Percentiles rank a stretch among this genome's conserved stretches.
These are phyloP conservation scores for Claviceps sp. DNA, from an alignment of 2,329 filamentous ascomycete genomes.

Conservation along the genomic window DNA sequence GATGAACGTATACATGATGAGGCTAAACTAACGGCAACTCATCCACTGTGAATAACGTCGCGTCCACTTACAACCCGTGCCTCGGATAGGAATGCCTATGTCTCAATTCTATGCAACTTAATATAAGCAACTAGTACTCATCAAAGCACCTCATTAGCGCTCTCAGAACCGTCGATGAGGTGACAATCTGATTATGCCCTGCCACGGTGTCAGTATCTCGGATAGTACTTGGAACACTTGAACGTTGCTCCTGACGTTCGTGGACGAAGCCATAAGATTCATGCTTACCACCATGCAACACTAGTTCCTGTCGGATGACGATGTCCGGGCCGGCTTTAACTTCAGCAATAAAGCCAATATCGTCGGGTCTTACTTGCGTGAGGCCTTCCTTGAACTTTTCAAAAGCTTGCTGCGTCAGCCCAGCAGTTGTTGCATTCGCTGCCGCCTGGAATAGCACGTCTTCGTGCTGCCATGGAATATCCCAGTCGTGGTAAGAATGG, in stretches of 20 bases:
- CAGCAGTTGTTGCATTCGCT: conserved; percentile 34
- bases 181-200: conserved; percentile 61
- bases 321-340: conserved; percentile 31
- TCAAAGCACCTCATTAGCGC: conserved; percentile 55
- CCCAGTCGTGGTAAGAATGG: conserved; percentile 67
- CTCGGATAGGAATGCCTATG: too few relatives aligned
- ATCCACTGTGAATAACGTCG: too few relatives aligned
- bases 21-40: too few relatives aligned
- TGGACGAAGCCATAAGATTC: not conserved
- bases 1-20: too few relatives aligned
- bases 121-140: not conserved
- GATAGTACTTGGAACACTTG: not conserved
- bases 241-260: not conserved
- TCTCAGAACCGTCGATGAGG: conserved; percentile 47
- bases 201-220: not conserved
- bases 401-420: conserved; percentile 24
- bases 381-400: conserved; percentile 30
- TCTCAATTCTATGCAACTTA: not conserved
- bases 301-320: conserved; percentile 39
- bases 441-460: conserved; percentile 49
- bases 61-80: too few relatives aligned
- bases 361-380: conserved; percentile 26
- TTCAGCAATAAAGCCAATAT: conserved; percentile 34
- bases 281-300: conserved; percentile 39
- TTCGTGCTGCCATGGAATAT: conserved; percentile 66